Conservation (phyloP, 1,139 yeast genomes). For the Yamadazyma songkhlaensis region DNA sequence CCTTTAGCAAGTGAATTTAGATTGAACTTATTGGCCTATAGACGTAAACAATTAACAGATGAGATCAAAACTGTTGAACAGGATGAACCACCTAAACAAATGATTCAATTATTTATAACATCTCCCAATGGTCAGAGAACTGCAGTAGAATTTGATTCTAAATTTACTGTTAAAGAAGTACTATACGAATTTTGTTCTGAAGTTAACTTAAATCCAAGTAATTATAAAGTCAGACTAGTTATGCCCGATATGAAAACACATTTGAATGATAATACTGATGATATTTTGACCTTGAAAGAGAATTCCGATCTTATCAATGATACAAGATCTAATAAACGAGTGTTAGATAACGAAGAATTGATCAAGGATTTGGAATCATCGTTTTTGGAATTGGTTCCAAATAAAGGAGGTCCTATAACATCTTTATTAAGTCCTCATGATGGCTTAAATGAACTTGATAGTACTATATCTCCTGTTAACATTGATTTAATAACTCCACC, state of each 20-base stretch:
- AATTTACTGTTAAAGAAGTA: conserved; percentile 29
- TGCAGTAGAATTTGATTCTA: conserved; percentile 7
- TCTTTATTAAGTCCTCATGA: conserved; percentile 9
- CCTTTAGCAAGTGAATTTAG: conserved; percentile 53
- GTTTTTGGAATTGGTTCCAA: conserved; percentile 22
- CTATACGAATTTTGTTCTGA: conserved; percentile 31
- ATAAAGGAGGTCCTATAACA: conserved; percentile 7
- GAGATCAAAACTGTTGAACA: conserved; percentile 2
- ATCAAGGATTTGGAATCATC: conserved; percentile 21
- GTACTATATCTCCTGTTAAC: conserved; percentile 11
- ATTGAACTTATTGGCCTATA: conserved; percentile 21
- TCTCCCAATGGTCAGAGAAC: conserved; percentile 9
- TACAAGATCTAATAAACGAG: conserved; percentile 6
- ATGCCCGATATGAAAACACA: conserved; percentile 8
- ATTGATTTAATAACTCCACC: conserved; percentile 13
- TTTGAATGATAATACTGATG: conserved; percentile 3
- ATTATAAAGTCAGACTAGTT: conserved; percentile 20
- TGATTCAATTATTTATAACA: conserved; percentile 8
- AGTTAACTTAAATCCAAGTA: conserved; percentile 25
- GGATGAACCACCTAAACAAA: background rate
- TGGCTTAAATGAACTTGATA: conserved; percentile 8
- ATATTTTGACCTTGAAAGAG: conserved; percentile 12
- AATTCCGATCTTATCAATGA: conserved; percentile 6
- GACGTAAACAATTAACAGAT: conserved; percentile 6
- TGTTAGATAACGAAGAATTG: conserved; percentile 19